A percentile compares a stretch with the other conserved stretches of the same genome.
phyloP scores from a whole-genome alignment of 768 basidiomycete genomes.

The Vararia minispora region DNA sequence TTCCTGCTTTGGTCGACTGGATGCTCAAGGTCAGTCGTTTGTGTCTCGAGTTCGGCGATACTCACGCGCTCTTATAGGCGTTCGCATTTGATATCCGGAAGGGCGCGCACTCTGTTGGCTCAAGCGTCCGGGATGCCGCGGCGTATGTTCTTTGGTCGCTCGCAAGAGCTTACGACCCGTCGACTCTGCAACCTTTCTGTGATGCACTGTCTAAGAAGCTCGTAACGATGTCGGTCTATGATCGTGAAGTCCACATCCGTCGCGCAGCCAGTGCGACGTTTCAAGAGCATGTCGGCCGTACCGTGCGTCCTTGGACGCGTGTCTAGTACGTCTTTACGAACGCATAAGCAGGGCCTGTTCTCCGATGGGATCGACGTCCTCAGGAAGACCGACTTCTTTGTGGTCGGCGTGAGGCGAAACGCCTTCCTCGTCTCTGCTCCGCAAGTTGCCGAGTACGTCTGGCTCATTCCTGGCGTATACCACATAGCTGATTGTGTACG shows the following conservation, averaged over 20 bases:
- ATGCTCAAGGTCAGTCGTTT: constrained; percentile 51
- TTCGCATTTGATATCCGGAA: constrained; percentile 87
- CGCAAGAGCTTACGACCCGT: constrained; percentile 61
- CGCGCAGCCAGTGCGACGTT: constrained; percentile 95
- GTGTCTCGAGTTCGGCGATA: constrained; percentile 1
- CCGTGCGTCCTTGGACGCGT: constrained; percentile 53
- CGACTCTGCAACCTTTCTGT: constrained; percentile 50
- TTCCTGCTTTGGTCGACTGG: constrained; percentile 66
- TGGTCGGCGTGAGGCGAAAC: constrained; percentile 75
- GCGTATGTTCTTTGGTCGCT: constrained; percentile 94
- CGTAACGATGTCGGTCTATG: constrained; percentile 74
- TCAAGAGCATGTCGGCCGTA: constrained; percentile 92
- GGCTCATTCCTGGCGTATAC: constrained; percentile 5
- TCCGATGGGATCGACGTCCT: constrained; percentile 92
- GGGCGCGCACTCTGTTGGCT: constrained; percentile 88
- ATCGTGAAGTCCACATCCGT: constrained; percentile 90
- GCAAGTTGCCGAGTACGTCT: constrained; percentile 72
- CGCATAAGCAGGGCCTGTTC: constrained; percentile 69
- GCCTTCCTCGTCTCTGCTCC: constrained; percentile 81
- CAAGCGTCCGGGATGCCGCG: constrained; percentile 89
- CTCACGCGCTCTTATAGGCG: constrained; percentile 38
- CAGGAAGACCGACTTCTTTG: constrained; percentile 88
- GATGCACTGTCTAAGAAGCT: constrained; percentile 56
- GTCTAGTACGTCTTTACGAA: too few species aligned
- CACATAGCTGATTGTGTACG: constrained; percentile 3